Base-by-base conservation (phyloP, 2,329 filamentous ascomycete genomes). In the Ascochyta pisi region DNA sequence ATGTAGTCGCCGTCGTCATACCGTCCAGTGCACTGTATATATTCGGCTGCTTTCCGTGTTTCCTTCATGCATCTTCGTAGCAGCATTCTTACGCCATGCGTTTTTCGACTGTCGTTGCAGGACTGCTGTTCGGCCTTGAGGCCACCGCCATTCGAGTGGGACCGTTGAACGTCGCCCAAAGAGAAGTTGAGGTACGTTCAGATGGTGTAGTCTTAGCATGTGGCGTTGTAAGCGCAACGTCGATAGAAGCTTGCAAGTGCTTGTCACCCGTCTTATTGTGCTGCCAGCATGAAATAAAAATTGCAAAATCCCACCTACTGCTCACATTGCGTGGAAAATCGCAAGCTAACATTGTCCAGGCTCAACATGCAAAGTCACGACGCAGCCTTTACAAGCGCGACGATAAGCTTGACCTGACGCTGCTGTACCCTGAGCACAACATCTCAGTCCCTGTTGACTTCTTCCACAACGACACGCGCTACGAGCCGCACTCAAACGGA, bases 401-500 rank as follows among this genome's bases (percentile, higher is more conserved):
- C 22, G 56, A 59, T 8, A 70, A 69, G 12, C 54, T 67, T 12
- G 71, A 81, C 54, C 74, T 71, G 2, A 60, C 63, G 3, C 40
- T 67, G 16, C 65, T 79, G 9, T 85, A 83, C 63, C 77, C 81
- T 3, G 78, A 73, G 26, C 69, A 83, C 67, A 84, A 82, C 60
- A 70, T 86, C 54, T 81, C 81, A 0, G 81, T 84, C 1, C 84
- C 84, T 0, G 80, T 96, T 31, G 91, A 96, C 73, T 90, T 95
- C 70, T 96, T 95, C 77, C 90, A 90, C 76, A 91, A 94, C 68
- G 88, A 92, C 50, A 84, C 86, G 2, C 79, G 81, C 44, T 96
- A 96, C 70, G 89, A 88, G 72, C 91, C 92, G 33, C 91, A 96
- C 73, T 85, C 83, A 8, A 79, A 89, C 63, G 87, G 74, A 24